These are phyloP conservation scores for Dendrobium officinale DNA, from an alignment of 106 monocot species.

Conservation along the genomic window DNA sequence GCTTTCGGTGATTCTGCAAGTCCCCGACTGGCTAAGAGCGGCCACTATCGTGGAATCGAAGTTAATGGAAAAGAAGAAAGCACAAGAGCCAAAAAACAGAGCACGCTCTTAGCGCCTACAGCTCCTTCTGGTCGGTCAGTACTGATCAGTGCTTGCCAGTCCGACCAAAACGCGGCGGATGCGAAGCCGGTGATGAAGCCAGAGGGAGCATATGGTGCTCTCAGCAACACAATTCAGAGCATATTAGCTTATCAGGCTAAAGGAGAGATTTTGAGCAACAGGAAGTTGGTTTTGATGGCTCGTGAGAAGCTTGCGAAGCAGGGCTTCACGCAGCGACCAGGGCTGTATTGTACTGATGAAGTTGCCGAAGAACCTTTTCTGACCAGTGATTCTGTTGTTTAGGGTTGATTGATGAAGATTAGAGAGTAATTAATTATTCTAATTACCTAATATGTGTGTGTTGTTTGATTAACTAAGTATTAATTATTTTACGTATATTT, in stretches of 20 bases:
- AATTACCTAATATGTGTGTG: background rate
- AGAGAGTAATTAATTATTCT: no score
- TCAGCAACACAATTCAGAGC: constrained; percentile 80
- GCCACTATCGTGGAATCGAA: background rate
- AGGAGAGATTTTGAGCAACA: constrained; percentile 38
- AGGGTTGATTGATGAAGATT: no score
- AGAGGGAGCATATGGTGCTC: constrained; percentile 64
- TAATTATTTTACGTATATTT: no score
- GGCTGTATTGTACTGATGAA: constrained; percentile 77
- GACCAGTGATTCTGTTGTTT: no score
- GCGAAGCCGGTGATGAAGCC: constrained; percentile 34
- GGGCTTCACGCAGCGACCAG: constrained; percentile 70
- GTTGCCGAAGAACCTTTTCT: constrained; percentile 47
- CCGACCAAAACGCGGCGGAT: constrained; percentile 80
- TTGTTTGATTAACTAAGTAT: no score
- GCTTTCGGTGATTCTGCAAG: constrained; percentile 41
- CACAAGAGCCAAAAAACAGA: background rate
- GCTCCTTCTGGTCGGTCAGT: constrained; percentile 10
- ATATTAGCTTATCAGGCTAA: constrained; percentile 43
- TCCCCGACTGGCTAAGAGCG: constrained; percentile 25
- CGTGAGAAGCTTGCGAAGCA: constrained; percentile 44
- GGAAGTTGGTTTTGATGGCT: constrained; percentile 58
- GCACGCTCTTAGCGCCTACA: background rate
- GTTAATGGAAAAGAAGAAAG: constrained; percentile 24
- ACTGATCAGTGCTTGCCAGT: constrained; percentile 87